phyloP scores from a whole-genome alignment of 441 rosid species.

The Raphanus hybrid region DNA sequence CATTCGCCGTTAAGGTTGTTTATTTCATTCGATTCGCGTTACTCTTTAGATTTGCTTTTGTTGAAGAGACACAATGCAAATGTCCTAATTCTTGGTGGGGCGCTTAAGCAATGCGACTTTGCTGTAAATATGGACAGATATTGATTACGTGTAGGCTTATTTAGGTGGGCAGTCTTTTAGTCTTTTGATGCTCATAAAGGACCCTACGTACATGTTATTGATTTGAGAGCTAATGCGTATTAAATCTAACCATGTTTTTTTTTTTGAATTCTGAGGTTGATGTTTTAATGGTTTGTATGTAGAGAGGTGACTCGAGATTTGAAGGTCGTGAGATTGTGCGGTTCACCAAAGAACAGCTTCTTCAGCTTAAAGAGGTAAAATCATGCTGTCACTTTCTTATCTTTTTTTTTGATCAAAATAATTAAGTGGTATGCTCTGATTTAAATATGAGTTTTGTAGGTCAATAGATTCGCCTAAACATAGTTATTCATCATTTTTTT shows the following conservation, averaged over 20 bases:
- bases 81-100: slow-evolving; percentile 3
- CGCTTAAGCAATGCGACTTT: background rate
- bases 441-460: background rate
- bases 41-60: too few relatives aligned
- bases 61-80: too few relatives aligned
- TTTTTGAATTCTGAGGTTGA: slow-evolving; percentile 13
- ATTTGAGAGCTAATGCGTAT: background rate
- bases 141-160: slow-evolving; percentile 9
- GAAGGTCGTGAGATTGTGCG: slow-evolving; percentile 68
- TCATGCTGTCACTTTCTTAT: too few relatives aligned
- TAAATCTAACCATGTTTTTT: background rate
- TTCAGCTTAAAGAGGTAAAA: slow-evolving; percentile 83
- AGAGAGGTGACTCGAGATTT: slow-evolving; percentile 75
- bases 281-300: slow-evolving; percentile 33
- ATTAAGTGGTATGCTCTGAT: slow-evolving; percentile 2
- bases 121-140: slow-evolving; percentile 69
- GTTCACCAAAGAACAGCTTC: slow-evolving; percentile 74
- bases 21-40: background rate
- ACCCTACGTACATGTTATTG: slow-evolving; percentile 19
- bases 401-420: background rate
- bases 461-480: background rate
- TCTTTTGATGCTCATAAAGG: background rate
- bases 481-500: background rate
- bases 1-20: slow-evolving; percentile 40
- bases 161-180: too few relatives aligned